phyloP scores from a whole-genome alignment of 805 yeast genomes.

The Teunomyces cretensis region DNA sequence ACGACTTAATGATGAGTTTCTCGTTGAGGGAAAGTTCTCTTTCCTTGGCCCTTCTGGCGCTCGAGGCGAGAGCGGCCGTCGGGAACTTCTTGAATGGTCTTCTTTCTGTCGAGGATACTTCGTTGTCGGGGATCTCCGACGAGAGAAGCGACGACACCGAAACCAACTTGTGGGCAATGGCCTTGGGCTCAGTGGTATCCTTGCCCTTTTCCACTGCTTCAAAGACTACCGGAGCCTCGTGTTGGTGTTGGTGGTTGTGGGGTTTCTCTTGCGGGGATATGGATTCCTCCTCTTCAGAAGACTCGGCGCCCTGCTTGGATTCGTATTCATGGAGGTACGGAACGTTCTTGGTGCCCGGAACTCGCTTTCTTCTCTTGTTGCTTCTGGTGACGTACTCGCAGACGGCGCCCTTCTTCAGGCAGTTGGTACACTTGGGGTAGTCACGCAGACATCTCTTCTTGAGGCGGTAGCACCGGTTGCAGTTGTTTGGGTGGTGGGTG shows the following conservation, averaged over 20 bases:
- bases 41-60: conserved; percentile 9
- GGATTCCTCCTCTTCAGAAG: conserved; percentile 4
- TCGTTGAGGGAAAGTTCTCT: conserved; percentile 4
- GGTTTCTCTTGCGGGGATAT: background rate
- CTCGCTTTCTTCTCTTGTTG: conserved; percentile 23
- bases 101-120: background rate
- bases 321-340: background rate
- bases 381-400: conserved; percentile 39
- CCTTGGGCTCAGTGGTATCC: conserved; percentile 2
- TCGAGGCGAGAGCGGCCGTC: conserved; percentile 7
- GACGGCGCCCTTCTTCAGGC: conserved; percentile 32
- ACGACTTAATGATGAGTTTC: conserved; percentile 4
- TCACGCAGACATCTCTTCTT: conserved; percentile 43
- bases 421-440: conserved; percentile 38
- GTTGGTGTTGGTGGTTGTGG: background rate
- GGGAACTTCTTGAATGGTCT: conserved; percentile 6
- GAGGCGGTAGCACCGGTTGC: conserved; percentile 40
- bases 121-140: conserved; percentile 9
- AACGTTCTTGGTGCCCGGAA: background rate
- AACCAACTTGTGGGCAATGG: conserved; percentile 19
- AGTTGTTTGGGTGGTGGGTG: conserved; percentile 37
- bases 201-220: conserved; percentile 3
- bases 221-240: conserved; percentile 5
- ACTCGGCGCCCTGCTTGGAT: background rate
- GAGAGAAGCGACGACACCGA: conserved; percentile 23